phyloP scores from a whole-genome alignment of 129 eudicot species.

The Lactuca saligna region DNA sequence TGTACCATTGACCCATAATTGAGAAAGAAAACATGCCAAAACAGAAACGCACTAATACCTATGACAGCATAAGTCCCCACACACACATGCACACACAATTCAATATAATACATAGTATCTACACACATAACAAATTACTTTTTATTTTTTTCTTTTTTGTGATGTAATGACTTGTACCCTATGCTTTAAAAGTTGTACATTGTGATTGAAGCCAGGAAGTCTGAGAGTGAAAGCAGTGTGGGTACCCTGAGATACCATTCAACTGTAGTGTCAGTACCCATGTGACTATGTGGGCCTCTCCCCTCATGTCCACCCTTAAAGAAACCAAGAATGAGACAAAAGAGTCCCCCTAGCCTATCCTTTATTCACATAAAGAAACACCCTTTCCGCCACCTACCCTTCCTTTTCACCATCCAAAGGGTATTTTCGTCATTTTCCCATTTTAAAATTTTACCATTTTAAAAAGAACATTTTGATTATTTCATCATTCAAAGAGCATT shows the following conservation, averaged over 20 bases:
- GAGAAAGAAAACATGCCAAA: constrained; percentile 13
- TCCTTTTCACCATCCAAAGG: not conserved
- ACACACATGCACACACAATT: constrained; percentile 5
- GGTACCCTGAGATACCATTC: constrained; percentile 51
- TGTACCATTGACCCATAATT: constrained; percentile 8
- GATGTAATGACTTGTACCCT: not conserved
- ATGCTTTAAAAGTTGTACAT: constrained; percentile 12
- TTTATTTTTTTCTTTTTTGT: not conserved
- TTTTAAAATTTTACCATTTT: not conserved
- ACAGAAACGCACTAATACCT: constrained; percentile 17
- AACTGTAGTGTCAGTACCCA: constrained; percentile 71
- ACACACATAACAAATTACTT: not conserved
- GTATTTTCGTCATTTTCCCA: not conserved
- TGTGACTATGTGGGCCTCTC: constrained; percentile 71
- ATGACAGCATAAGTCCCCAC: constrained; percentile 15
- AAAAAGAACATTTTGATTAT: no score
- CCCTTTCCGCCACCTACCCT: constrained; percentile 8
- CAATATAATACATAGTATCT: not conserved
- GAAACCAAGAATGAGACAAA: constrained; percentile 62
- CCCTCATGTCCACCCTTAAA: constrained; percentile 54
- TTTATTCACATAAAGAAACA: constrained; percentile 11
- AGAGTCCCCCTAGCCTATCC: constrained; percentile 28
- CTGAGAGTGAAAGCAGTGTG: constrained; percentile 60
- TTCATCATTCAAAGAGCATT: no score
- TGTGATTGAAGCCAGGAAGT: constrained; percentile 37